A percentile compares a stretch with the other conserved stretches of the same genome.
These are phyloP conservation scores for Plasmodium sp. DNA, from an alignment of 169 alveolate genomes.

Conservation along the genomic window DNA sequence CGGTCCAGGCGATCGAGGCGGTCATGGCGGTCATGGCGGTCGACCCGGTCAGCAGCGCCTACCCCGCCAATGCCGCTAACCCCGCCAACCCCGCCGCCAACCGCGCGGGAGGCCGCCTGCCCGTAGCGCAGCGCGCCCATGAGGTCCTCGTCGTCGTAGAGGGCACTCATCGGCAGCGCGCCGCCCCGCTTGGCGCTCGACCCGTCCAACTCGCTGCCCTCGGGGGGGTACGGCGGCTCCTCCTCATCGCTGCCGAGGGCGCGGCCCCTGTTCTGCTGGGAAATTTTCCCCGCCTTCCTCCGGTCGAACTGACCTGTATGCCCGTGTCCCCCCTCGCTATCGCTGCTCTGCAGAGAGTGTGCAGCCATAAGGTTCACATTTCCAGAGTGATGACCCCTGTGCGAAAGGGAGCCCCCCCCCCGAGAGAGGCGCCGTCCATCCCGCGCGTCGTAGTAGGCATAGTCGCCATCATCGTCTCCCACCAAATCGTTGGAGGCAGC, in stretches of 20 bases:
- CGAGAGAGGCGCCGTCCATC: neutral
- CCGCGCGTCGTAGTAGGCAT: neutral
- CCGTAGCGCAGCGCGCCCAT: neutral
- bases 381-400: neutral
- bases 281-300: neutral
- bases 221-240: neutral
- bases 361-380: neutral
- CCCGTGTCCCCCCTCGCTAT: neutral
- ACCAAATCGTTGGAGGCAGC: neutral
- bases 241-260: neutral
- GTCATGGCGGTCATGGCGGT: neutral
- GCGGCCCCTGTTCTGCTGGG: neutral
- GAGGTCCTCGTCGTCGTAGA: neutral
- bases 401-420: neutral
- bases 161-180: neutral
- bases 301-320: neutral
- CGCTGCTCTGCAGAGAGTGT: neutral
- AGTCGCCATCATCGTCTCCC: neutral
- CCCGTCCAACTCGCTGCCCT: neutral
- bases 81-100: too few relatives aligned
- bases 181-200: neutral
- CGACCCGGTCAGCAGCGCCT: neutral
- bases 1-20: neutral
- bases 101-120: neutral
- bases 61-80: too few relatives aligned